Base-by-base conservation (phyloP, 257 asterid species). In the Nicotiana sylvestris region DNA sequence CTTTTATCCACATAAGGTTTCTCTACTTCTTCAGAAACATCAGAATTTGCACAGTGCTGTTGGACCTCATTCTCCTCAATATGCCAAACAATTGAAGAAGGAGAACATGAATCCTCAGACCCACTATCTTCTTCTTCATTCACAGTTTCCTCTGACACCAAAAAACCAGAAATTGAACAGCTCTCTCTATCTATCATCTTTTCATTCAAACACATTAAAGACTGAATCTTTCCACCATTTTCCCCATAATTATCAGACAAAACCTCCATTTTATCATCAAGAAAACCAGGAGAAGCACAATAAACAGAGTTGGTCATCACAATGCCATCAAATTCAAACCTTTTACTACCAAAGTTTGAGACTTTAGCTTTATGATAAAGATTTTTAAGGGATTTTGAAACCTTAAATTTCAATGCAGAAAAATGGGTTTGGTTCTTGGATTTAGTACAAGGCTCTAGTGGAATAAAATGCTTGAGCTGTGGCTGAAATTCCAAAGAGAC, bases 291-390 rank as follows among this genome's bases (percentile, higher is more conserved):
- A 8, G 93, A 87, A 85, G 85, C 92, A 30, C 92, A 89, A 81
- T 84, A 94, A 21, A 68, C 85, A 58, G 93, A 89, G 86, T 88
- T 89, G 82, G 87, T 86, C 46, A 88, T 89, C 17, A 90, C 82
- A 88, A 89, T 84, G 16, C 94, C 93, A 85, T 87, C 90, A 86
- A 90, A 89, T 32, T 80, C 82, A 27, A 85, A 89, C 84, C 93
- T 84, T 74, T 76, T 86, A 62, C 87, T 82, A 3, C 87, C 88
- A 76, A 78, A 58, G 15, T 77, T 87, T 2, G 89, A 85, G 37
- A 43, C 84, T 55, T 66, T 85, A 6, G 87, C 88, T 85, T 82
- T 90, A 0, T 61, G 46, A 69, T 81, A 85, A 87, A 89, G 84
- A 82, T 85, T 90, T 58, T 77, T 90, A 11, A 88, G 82, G 12